phyloP scores from a whole-genome alignment of 116 monocot genomes.

The Zostera marina region DNA sequence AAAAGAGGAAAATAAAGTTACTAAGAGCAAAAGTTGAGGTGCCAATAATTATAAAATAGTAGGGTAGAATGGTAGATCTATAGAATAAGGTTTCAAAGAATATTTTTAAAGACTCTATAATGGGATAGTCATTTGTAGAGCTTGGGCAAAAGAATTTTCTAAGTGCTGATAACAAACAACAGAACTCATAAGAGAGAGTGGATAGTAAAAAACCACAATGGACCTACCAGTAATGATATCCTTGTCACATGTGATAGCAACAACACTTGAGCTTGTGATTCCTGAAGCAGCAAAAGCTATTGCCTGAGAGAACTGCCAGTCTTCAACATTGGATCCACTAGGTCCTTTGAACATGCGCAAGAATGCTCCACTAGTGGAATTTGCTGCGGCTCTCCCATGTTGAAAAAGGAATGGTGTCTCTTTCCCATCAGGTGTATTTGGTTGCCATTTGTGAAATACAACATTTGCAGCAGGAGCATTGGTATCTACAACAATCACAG shows the following conservation, averaged over 20 bases:
- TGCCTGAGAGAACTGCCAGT: slow-evolving; percentile 76
- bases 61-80: too few relatives aligned
- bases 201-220: background rate
- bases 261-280: slow-evolving; percentile 50
- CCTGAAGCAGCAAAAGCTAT: slow-evolving; percentile 67
- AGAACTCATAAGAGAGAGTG: background rate
- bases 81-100: too few relatives aligned
- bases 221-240: slow-evolving; percentile 72
- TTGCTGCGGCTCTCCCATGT: slow-evolving; percentile 48
- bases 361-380: slow-evolving; percentile 56
- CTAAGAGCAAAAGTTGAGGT: too few relatives aligned
- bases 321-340: slow-evolving; percentile 32
- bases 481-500: slow-evolving; percentile 67
- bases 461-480: slow-evolving; percentile 61
- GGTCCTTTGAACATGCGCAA: slow-evolving; percentile 79
- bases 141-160: background rate
- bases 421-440: slow-evolving; percentile 84
- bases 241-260: slow-evolving; percentile 70
- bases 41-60: too few relatives aligned
- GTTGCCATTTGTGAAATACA: slow-evolving; percentile 84
- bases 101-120: too few relatives aligned
- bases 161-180: background rate
- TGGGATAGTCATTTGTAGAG: background rate
- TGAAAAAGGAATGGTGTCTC: slow-evolving; percentile 81
- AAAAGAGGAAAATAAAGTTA: too few relatives aligned